Base-by-base conservation (phyloP, 169 alveolate species). In the Eimeria necatrix region DNA sequence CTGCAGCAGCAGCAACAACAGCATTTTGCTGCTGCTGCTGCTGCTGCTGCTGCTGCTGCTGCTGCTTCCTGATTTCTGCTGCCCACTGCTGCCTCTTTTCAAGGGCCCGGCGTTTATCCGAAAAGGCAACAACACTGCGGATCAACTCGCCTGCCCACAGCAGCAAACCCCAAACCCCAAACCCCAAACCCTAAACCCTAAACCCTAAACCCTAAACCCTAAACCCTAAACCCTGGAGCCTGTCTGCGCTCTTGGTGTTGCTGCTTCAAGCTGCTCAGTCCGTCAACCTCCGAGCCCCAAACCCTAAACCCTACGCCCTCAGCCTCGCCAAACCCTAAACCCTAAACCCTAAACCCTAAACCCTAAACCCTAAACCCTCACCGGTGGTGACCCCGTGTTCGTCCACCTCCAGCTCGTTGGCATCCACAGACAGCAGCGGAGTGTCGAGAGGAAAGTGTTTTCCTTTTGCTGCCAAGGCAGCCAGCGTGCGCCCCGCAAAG, bases 301-400 rank as follows among this genome's bases (percentile, higher is more conserved):
- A n/a, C 78, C 81, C 49, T 70, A 70, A 70, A 70, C 81, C 81
- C 81, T 26, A 26, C 24, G 9, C 81, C 76, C 76, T 64, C 20
- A 64, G 4, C 76, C 52, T n/a, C 71, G 32, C 78, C 85, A 74
- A 74, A 8, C 85, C 59, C 61, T 78, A 78, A 51, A 51, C 88
- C 70, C 48, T 51, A 80, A 32, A 49, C 90, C 71, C 90, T 80
- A 49, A 80, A 80, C 90, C 90, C 73, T 51, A 80, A 53, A 51
- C 71, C 90, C 71, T 52, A 53, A 80, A 22, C 90, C 71, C 90
- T 80, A 80, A 80, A 80, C 71, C 90, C 90, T 49, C 48, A 80
- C 90, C 90, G 5, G 90, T 80, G n/a, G 90, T 18, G 12, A 52
- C n/a, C 41, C 90, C 90, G 32, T 80, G 24, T 1, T 14, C 9